These are phyloP conservation scores for Nemania sp. DNA, from an alignment of 2,329 filamentous ascomycete species.

Conservation along the genomic window DNA sequence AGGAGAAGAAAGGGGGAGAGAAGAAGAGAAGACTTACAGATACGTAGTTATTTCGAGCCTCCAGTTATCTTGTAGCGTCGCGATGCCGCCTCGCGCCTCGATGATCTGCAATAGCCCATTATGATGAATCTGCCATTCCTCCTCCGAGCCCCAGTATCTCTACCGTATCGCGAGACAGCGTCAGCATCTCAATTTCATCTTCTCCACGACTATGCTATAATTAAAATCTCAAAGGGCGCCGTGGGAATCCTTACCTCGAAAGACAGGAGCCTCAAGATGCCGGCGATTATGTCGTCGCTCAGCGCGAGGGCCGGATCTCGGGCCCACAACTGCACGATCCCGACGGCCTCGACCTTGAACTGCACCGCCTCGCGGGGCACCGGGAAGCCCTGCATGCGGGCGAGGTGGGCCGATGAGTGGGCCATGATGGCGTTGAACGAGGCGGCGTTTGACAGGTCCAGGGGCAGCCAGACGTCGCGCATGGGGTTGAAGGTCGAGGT, in stretches of 20 bases:
- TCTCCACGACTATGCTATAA: not conserved
- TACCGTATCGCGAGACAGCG: not conserved
- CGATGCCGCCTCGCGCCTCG: slow-evolving; percentile 41
- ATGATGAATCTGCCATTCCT: slow-evolving; percentile 42
- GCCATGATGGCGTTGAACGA: slow-evolving; percentile 49
- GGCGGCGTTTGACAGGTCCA: slow-evolving; percentile 47
- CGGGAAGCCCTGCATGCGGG: slow-evolving; percentile 40
- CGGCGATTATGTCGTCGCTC: slow-evolving; percentile 43
- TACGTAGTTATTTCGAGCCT: slow-evolving; percentile 32
- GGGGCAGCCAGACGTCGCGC: slow-evolving; percentile 46
- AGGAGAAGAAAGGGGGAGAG: too few relatives aligned
- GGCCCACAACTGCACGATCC: slow-evolving; percentile 43
- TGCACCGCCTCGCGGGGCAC: slow-evolving; percentile 36
- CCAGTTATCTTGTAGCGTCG: slow-evolving; percentile 39
- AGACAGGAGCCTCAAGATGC: slow-evolving; percentile 40
- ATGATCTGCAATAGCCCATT: slow-evolving; percentile 41
- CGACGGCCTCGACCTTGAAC: slow-evolving; percentile 44
- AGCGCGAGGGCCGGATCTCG: slow-evolving; percentile 37
- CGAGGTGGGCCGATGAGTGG: slow-evolving; percentile 46
- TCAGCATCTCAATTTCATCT: not conserved
- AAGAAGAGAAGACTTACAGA: slow-evolving; percentile 31
- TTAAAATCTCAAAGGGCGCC: not conserved
- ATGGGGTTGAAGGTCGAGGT: slow-evolving; percentile 31
- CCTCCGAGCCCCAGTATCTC: slow-evolving; percentile 42
- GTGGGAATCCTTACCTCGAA: slow-evolving; percentile 39